Conservation (phyloP, 2,329 filamentous ascomycete species). For the Penicillium sumatraense region DNA sequence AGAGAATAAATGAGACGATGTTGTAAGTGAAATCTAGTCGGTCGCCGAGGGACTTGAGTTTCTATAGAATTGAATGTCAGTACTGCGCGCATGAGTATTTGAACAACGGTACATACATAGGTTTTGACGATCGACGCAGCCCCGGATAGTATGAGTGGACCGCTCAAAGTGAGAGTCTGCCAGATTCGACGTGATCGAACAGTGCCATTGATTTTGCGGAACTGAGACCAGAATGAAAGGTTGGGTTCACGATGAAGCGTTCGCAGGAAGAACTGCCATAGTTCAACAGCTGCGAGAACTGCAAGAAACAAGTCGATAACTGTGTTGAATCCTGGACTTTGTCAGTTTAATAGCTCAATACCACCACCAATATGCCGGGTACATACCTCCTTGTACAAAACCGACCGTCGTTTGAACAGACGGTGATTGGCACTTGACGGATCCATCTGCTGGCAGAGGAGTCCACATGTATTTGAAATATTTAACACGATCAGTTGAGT, state of each 20-base stretch:
- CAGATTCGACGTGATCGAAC: conserved; percentile 39
- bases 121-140: conserved; percentile 44
- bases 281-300: conserved; percentile 36
- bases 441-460: conserved; percentile 37
- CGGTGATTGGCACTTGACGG: conserved; percentile 39
- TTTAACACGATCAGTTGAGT: conserved; percentile 27
- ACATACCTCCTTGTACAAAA: conserved; percentile 41
- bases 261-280: conserved; percentile 42
- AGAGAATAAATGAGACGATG: conserved; percentile 40
- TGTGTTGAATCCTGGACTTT: conserved; percentile 36
- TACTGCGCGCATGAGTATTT: not conserved
- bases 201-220: conserved; percentile 34
- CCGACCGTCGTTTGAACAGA: conserved; percentile 39
- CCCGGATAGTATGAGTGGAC: conserved; percentile 40
- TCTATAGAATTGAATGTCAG: conserved; percentile 16
- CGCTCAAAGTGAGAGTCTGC: conserved; percentile 41
- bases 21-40: conserved; percentile 42
- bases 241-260: conserved; percentile 29
- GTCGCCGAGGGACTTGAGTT: conserved; percentile 39
- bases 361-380: not conserved
- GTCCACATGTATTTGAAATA: conserved; percentile 48
- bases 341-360: not conserved
- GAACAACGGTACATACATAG: conserved; percentile 29
- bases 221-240: conserved; percentile 32
- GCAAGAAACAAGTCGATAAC: conserved; percentile 40